Conservation (phyloP, 306 rosid genomes). For the Luffa acutangula region DNA sequence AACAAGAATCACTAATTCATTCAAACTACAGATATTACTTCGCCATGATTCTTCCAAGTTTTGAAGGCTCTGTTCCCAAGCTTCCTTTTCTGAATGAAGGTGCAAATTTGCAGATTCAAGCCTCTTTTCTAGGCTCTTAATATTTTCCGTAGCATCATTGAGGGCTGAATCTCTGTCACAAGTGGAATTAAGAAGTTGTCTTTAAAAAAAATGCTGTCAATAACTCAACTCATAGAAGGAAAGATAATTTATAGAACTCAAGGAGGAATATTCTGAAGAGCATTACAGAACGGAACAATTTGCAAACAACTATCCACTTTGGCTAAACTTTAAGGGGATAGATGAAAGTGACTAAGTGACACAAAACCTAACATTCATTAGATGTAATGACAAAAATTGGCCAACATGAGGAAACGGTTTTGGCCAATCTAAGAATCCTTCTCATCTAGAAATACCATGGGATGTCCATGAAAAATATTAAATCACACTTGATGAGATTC, state of each 20-base stretch:
- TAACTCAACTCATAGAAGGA: neutral
- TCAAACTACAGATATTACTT: constrained; percentile 35
- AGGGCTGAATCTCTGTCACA: constrained; percentile 61
- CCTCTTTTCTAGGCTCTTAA: constrained; percentile 63
- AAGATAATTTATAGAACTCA: neutral
- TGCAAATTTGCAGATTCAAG: constrained; percentile 50
- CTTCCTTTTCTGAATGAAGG: constrained; percentile 70
- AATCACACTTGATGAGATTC: neutral
- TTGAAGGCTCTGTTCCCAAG: constrained; percentile 76
- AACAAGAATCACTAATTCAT: constrained; percentile 12
- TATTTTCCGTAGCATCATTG: constrained; percentile 42
- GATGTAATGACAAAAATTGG: neutral
- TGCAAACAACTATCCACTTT: neutral
- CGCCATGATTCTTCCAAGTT: constrained; percentile 94
- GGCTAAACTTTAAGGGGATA: neutral
- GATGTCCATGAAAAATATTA: neutral
- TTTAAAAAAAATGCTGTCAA: constrained; percentile 4
- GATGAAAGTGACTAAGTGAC: neutral
- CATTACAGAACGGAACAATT: neutral
- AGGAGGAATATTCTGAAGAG: neutral
- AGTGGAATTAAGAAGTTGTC: constrained; percentile 21
- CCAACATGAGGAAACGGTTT: neutral
- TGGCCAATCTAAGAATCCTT: neutral
- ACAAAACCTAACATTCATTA: neutral
- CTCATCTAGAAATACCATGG: neutral